Base-by-base conservation (phyloP, 2,329 filamentous ascomycete species). In the Conoideocrella luteorostrata region DNA sequence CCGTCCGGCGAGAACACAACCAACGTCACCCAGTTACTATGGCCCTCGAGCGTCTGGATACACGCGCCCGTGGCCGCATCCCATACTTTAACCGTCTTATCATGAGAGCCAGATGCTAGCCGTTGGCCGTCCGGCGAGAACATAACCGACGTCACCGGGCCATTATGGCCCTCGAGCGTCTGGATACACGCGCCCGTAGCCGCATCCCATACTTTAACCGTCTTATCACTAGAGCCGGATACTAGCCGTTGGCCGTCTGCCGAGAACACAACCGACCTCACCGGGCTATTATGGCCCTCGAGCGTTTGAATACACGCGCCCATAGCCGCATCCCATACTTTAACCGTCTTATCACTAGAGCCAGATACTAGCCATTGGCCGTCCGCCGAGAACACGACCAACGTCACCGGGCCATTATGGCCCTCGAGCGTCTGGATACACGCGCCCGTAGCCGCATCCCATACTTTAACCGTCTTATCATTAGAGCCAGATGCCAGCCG, bases 1-100 rank as follows among this genome's bases (percentile, higher is more conserved):
- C 32, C 20, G 23, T 49, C 41, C 3, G 36, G 37, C 17, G 45
- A 44, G 39, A 48, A 46, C n/a, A 34, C 43, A 7, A 48, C 39
- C 21, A 39, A 38, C 4, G 6, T 13, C n/a, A 39, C 20, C 4
- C 10, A 3, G 9, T 22, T n/a, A 6, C n/a, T 23, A 38, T 38
- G 35, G 35, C 21, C 35, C 13, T 38, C 35, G 20, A 21, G n/a
- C 13, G 20, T 38, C 35, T 13, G 20, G 13, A 38, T n/a, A 11
- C 12, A 38, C 20, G 13, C 26, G 26, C 26, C 26, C 26, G 26
- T 13, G 26, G 7, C 13, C 26, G 26, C 21, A 9, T 33, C 15
- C 40, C 40, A 42, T 17, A 33, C 18, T 21, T 30, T n/a, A 7
- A 42, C 24, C 5, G 36, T 39, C 21, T 3, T 17, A 26, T 39